phyloP scores from a whole-genome alignment of 139 green algal species.

The Chlamydomonas applanata region DNA sequence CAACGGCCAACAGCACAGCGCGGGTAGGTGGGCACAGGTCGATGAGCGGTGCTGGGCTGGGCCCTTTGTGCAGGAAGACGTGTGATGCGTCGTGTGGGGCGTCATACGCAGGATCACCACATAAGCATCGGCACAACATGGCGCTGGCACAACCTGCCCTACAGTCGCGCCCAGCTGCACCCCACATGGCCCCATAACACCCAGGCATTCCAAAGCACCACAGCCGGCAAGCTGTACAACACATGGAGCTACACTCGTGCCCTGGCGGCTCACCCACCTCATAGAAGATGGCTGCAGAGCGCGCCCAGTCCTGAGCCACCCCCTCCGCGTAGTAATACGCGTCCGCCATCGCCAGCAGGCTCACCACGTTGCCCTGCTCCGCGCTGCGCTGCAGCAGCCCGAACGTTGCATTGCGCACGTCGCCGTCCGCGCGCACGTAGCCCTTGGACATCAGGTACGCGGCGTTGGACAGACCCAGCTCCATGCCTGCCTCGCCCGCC shows the following conservation, averaged over 20 bases:
- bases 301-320: conserved; percentile 44
- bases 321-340: conserved; percentile 84
- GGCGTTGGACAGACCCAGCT: conserved; percentile 89
- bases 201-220: too few relatives aligned
- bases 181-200: too few relatives aligned
- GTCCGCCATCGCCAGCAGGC: conserved; percentile 80
- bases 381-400: conserved; percentile 60
- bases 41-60: too few relatives aligned
- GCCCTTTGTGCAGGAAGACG: background rate
- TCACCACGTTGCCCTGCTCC: conserved; percentile 70
- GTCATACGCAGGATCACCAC: background rate
- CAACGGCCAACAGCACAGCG: background rate
- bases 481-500: conserved; percentile 82
- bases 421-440: conserved; percentile 16
- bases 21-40: background rate
- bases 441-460: conserved; percentile 85
- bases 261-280: conserved; percentile 23
- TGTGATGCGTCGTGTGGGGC: background rate
- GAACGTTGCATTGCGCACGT: conserved; percentile 40
- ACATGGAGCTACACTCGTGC: too few relatives aligned
- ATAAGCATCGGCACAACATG: too few relatives aligned
- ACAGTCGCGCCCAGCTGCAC: too few relatives aligned
- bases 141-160: too few relatives aligned
- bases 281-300: conserved; percentile 54
- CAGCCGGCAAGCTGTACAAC: too few relatives aligned